phyloP scores from a whole-genome alignment of 2,329 filamentous ascomycete species.

The Catunica adiposa region DNA sequence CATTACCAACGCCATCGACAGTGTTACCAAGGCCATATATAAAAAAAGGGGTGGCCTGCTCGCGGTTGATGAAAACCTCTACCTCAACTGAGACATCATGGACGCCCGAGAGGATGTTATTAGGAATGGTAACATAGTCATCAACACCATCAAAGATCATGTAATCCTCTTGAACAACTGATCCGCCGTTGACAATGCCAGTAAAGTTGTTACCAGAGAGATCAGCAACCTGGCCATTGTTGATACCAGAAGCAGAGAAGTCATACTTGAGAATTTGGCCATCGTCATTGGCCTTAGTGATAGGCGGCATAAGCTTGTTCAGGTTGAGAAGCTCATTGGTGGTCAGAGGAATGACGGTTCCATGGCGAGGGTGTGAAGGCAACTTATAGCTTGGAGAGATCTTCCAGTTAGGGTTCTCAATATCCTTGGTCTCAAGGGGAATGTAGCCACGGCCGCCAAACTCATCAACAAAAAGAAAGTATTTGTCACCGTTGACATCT shows the following conservation, averaged over 20 bases:
- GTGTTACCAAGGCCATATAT: constrained; percentile 19
- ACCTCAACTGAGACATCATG: constrained; percentile 16
- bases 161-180: constrained; percentile 14
- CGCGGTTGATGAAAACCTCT: constrained; percentile 15
- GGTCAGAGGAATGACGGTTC: constrained; percentile 36
- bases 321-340: constrained; percentile 26
- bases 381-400: constrained; percentile 30
- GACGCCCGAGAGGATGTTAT: constrained; percentile 16
- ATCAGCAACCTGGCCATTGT: constrained; percentile 15
- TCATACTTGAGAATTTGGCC: constrained; percentile 17
- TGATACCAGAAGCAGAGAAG: constrained; percentile 13
- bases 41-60: constrained; percentile 17
- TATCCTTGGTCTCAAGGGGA: constrained; percentile 33
- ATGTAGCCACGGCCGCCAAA: constrained; percentile 35
- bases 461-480: constrained; percentile 39
- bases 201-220: constrained; percentile 16
- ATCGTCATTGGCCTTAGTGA: constrained; percentile 12
- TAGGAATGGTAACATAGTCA: constrained; percentile 17
- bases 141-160: constrained; percentile 18
- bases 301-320: constrained; percentile 14
- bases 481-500: constrained; percentile 35
- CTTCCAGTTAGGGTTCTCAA: constrained; percentile 32
- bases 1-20: constrained; percentile 15
- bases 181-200: constrained; percentile 16
- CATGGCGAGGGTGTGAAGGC: constrained; percentile 34